A percentile compares a stretch with the other conserved stretches of the same genome.
These are phyloP conservation scores for Ilyonectria sp. DNA, from an alignment of 2,329 filamentous ascomycete genomes.

Conservation along the genomic window DNA sequence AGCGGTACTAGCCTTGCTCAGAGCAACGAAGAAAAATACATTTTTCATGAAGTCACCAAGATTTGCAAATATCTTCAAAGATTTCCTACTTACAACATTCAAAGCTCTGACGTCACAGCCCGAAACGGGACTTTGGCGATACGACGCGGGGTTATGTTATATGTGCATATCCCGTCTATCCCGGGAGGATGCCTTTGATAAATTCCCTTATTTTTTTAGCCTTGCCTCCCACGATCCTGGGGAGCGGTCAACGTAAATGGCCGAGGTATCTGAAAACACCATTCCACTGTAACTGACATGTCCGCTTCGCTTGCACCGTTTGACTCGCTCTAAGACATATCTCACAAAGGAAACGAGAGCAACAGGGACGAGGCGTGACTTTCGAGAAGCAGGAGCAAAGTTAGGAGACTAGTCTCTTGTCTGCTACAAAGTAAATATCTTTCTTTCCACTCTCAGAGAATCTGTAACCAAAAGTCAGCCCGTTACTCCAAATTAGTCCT, in stretches of 20 bases:
- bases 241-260: neutral
- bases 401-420: too few species aligned
- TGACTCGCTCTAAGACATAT: conserved; percentile 27
- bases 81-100: neutral
- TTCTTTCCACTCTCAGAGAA: too few species aligned
- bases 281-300: conserved; percentile 22
- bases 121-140: neutral
- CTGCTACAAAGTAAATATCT: too few species aligned
- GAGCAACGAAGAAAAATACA: neutral
- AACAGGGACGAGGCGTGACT: conserved; percentile 1
- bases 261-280: conserved; percentile 33
- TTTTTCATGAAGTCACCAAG: neutral
- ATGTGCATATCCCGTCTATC: neutral
- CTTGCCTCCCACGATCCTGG: neutral
- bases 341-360: conserved; percentile 6
- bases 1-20: neutral
- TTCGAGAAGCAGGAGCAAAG: neutral
- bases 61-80: neutral
- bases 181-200: neutral
- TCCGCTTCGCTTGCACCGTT: conserved; percentile 34
- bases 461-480: too few species aligned
- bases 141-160: too few species aligned
- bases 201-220: too few species aligned
- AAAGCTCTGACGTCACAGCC: neutral
- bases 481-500: too few species aligned